phyloP scores from a whole-genome alignment of 2,329 filamentous ascomycete genomes.

The Ophiocordyceps camponoti-leonardi region DNA sequence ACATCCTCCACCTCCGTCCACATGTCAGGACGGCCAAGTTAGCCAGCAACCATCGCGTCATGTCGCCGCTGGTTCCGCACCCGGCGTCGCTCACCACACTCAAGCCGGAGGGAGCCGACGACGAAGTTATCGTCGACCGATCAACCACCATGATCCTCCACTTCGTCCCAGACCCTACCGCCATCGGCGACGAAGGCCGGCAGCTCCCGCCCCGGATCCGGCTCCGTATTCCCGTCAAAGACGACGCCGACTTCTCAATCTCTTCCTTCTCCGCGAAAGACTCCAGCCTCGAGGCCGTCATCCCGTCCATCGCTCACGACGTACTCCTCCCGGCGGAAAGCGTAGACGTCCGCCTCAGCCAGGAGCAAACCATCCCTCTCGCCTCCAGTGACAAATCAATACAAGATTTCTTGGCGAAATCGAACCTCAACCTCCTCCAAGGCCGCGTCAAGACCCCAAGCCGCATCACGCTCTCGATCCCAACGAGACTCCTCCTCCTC shows the following conservation, averaged over 20 bases:
- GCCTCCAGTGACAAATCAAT: slow-evolving; percentile 19
- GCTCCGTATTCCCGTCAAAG: slow-evolving; percentile 13
- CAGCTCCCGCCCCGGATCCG: slow-evolving; percentile 8
- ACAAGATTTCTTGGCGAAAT: slow-evolving; percentile 23
- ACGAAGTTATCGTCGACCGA: slow-evolving; percentile 5
- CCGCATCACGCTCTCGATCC: slow-evolving; percentile 12
- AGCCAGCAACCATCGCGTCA: slow-evolving; percentile 14
- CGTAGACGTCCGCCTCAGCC: slow-evolving; percentile 30
- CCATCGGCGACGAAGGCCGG: background rate
- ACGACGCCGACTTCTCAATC: slow-evolving; percentile 10
- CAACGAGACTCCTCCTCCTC: slow-evolving; percentile 6
- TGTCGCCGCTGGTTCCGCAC: slow-evolving; percentile 29
- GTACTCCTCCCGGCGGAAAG: slow-evolving; percentile 25
- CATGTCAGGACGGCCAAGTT: background rate
- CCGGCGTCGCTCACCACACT: slow-evolving; percentile 23
- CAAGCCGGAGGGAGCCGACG: slow-evolving; percentile 10
- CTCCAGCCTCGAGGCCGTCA: slow-evolving; percentile 14
- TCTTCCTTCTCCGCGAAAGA: slow-evolving; percentile 11
- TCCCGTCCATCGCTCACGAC: slow-evolving; percentile 17
- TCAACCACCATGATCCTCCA: slow-evolving; percentile 24
- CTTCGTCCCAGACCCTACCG: slow-evolving; percentile 20
- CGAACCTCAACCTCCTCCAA: slow-evolving; percentile 25
- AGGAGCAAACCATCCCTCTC: slow-evolving; percentile 20
- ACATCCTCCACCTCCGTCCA: slow-evolving; percentile 22
- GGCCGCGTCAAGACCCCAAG: slow-evolving; percentile 23